A percentile compares a stretch with the other conserved stretches of the same genome.
Evolutionary conservation across 768 basidiomycete species (phyloP).

Genomic region (Hydnomerulius pinastri): DNA sequence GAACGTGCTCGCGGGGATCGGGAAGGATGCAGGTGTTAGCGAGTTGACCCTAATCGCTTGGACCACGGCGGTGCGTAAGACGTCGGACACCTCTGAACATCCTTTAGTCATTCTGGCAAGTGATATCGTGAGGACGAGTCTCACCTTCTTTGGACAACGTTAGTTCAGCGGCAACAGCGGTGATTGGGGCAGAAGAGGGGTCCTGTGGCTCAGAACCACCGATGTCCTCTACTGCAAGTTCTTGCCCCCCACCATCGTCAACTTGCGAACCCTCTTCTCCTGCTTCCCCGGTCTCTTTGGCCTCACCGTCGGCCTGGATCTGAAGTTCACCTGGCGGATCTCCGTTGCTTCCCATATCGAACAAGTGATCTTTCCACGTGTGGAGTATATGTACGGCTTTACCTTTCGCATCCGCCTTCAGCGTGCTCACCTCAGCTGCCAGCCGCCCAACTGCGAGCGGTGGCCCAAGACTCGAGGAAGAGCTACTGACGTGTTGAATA

Average conservation of each 20-base stretch:
- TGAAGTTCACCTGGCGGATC: slow-evolving; percentile 52
- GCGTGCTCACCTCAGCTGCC: slow-evolving; percentile 53
- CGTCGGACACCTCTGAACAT: slow-evolving; percentile 28
- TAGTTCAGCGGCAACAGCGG: slow-evolving; percentile 11
- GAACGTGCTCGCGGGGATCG: slow-evolving; percentile 73
- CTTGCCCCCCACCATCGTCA: slow-evolving; percentile 4
- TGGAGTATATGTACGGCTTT: slow-evolving; percentile 77
- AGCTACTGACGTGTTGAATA: slow-evolving; percentile 44
- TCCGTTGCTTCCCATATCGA: slow-evolving; percentile 67
- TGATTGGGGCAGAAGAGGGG: slow-evolving; percentile 3
- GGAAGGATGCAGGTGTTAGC: slow-evolving; percentile 58
- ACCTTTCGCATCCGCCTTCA: slow-evolving; percentile 61
- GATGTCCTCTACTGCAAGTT: slow-evolving; percentile 10
- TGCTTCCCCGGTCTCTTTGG: slow-evolving; percentile 7
- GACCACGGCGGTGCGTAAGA: slow-evolving; percentile 62
- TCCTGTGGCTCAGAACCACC: slow-evolving; percentile 9
- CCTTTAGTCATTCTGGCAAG: neutral
- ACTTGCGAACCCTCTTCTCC: slow-evolving; percentile 9
- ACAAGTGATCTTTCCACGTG: slow-evolving; percentile 76
- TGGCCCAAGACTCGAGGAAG: slow-evolving; percentile 30
- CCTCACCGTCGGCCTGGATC: slow-evolving; percentile 18
- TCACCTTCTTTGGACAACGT: slow-evolving; percentile 32
- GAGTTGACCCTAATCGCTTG: slow-evolving; percentile 61
- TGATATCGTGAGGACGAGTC: slow-evolving; percentile 1
- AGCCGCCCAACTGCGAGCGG: slow-evolving; percentile 79